Evolutionary conservation across 257 asterid species (phyloP).

Genomic region (Oldenlandia corymbosa): DNA sequence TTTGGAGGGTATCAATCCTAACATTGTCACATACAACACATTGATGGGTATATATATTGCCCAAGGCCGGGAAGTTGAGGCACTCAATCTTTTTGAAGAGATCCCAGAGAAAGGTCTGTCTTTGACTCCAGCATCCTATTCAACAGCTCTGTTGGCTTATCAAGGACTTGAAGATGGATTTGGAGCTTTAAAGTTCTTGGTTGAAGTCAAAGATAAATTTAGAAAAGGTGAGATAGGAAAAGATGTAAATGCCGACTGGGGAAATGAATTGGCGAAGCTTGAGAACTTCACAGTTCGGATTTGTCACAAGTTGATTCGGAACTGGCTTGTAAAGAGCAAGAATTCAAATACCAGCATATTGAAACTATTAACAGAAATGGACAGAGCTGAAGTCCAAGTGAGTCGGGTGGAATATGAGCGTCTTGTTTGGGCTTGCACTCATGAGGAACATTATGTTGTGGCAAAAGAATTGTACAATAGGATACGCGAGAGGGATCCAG

Average conservation of each 20-base stretch:
- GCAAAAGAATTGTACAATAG: constrained; percentile 74
- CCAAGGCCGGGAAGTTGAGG: constrained; percentile 61
- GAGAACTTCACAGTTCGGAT: constrained; percentile 58
- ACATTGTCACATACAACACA: constrained; percentile 67
- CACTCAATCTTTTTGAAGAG: constrained; percentile 53
- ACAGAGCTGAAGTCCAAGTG: constrained; percentile 44
- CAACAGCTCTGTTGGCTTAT: constrained; percentile 63
- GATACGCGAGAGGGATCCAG: constrained; percentile 54
- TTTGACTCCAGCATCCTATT: constrained; percentile 81
- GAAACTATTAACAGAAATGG: constrained; percentile 67
- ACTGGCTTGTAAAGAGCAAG: constrained; percentile 57
- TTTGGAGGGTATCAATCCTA: constrained; percentile 51
- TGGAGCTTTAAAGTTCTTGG: constrained; percentile 60
- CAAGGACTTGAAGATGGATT: constrained; percentile 70
- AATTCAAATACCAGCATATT: constrained; percentile 42
- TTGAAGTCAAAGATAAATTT: constrained; percentile 36
- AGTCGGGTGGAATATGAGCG: constrained; percentile 57
- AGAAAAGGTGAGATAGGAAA: constrained; percentile 51
- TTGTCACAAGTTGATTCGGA: constrained; percentile 75
- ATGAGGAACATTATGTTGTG: constrained; percentile 64
- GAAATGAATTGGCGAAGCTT: constrained; percentile 54
- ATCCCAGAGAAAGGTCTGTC: constrained; percentile 50
- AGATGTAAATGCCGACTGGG: constrained; percentile 49
- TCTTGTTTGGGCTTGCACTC: constrained; percentile 85
- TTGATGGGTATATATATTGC: constrained; percentile 70